phyloP scores from a whole-genome alignment of 2,329 filamentous ascomycete species.

The Macroventuria anomochaeta region DNA sequence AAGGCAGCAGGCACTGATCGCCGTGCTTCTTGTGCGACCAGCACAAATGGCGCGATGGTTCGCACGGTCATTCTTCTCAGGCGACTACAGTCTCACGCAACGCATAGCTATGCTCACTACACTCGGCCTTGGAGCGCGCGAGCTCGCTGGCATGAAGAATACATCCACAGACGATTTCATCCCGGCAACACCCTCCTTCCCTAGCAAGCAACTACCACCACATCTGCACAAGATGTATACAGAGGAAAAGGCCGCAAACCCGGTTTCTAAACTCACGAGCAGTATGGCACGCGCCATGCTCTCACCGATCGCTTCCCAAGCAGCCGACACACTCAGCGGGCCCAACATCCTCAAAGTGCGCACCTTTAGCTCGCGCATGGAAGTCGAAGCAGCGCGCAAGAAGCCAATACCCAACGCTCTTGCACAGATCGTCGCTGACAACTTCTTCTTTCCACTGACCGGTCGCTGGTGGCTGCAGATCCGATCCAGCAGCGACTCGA shows the following conservation, averaged over 20 bases:
- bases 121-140: constrained; percentile 80
- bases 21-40: constrained; percentile 78
- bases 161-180: constrained; percentile 56
- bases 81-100: constrained; percentile 88
- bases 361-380: constrained; percentile 82
- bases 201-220: constrained; percentile 78
- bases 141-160: constrained; percentile 78
- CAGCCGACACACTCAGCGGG: constrained; percentile 79
- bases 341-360: constrained; percentile 87
- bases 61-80: constrained; percentile 83
- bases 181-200: constrained; percentile 63
- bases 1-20: constrained; percentile 80
- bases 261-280: constrained; percentile 72
- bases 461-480: constrained; percentile 75
- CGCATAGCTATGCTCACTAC: constrained; percentile 81
- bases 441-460: constrained; percentile 87
- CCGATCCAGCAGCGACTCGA: constrained; percentile 59
- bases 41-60: constrained; percentile 83
- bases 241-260: constrained; percentile 53
- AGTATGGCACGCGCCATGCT: constrained; percentile 76
- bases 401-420: constrained; percentile 76
- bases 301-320: constrained; percentile 78
- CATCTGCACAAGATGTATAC: constrained; percentile 76
- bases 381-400: constrained; percentile 65
- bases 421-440: constrained; percentile 73